Evolutionary conservation across 176 grass and related monocot genomes (phyloP).

Genomic region (Juncus inflexus): DNA sequence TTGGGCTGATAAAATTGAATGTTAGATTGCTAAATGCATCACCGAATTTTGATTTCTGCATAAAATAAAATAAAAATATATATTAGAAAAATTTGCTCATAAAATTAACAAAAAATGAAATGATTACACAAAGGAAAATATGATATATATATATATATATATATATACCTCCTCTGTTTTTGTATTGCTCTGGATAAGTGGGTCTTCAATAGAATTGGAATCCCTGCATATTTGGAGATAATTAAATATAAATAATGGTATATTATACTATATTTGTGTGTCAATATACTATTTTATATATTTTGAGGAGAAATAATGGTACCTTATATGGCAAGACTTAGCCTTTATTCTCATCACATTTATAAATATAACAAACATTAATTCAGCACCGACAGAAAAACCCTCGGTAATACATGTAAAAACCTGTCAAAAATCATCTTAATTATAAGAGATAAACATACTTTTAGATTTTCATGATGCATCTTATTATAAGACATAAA

Average conservation of each 20-base stretch:
- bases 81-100: neutral
- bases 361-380: conserved; percentile 53
- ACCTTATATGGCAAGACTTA: conserved; percentile 38
- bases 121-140: conserved; percentile 1
- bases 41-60: conserved; percentile 36
- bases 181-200: conserved; percentile 45
- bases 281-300: neutral
- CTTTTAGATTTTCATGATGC: neutral
- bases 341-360: conserved; percentile 28
- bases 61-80: conserved; percentile 32
- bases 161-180: conserved; percentile 29
- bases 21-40: conserved; percentile 50
- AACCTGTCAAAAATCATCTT: conserved; percentile 34
- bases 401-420: conserved; percentile 43
- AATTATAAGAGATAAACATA: conserved; percentile 9
- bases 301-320: conserved; percentile 5
- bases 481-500: too few species aligned
- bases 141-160: neutral
- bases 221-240: conserved; percentile 32
- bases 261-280: neutral
- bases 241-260: conserved; percentile 24
- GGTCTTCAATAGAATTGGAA: conserved; percentile 64
- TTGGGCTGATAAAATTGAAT: conserved; percentile 71
- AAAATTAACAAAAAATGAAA: conserved; percentile 8
- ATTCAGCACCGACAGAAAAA: conserved; percentile 44